Conservation (phyloP, 2,329 filamentous ascomycete genomes). For the Pseudogymnoascus sp. region DNA sequence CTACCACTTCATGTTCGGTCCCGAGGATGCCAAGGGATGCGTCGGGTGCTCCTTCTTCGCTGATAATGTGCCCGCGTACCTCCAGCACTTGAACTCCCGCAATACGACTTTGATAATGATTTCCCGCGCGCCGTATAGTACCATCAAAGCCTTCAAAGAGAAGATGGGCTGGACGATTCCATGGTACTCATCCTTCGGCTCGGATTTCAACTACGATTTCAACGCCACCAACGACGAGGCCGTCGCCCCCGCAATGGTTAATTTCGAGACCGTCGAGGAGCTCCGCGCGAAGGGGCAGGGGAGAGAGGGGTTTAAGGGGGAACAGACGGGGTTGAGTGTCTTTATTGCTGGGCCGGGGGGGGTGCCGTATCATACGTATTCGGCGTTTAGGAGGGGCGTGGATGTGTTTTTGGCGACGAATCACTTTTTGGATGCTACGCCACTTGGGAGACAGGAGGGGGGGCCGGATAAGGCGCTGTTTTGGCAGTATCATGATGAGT, state of each 20-base stretch:
- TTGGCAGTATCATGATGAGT: conserved; percentile 19
- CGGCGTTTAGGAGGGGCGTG: conserved; percentile 27
- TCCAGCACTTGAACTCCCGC: conserved; percentile 31
- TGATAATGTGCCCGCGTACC: conserved; percentile 32
- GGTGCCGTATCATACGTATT: conserved; percentile 34
- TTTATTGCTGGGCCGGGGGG: conserved; percentile 28
- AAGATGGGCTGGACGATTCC: conserved; percentile 35
- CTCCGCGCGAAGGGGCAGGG: conserved; percentile 14
- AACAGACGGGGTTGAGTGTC: conserved; percentile 32
- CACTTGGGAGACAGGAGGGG: conserved; percentile 29
- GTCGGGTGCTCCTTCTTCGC: conserved; percentile 32
- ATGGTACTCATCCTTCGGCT: conserved; percentile 32
- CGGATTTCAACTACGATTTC: conserved; percentile 36
- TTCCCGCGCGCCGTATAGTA: conserved; percentile 32
- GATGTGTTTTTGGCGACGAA: conserved; percentile 28
- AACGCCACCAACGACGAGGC: conserved; percentile 29
- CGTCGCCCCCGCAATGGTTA: conserved; percentile 22
- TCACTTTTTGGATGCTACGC: conserved; percentile 30
- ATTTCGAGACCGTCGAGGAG: conserved; percentile 16
- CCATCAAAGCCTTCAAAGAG: conserved; percentile 31
- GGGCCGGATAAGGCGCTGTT: not conserved
- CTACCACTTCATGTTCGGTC: conserved; percentile 41
- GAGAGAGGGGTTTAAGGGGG: conserved; percentile 24
- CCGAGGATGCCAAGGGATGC: conserved; percentile 30
- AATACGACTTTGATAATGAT: conserved; percentile 34